Evolutionary conservation across 768 basidiomycete species (phyloP).

Genomic region (Amyloporia xantha): DNA sequence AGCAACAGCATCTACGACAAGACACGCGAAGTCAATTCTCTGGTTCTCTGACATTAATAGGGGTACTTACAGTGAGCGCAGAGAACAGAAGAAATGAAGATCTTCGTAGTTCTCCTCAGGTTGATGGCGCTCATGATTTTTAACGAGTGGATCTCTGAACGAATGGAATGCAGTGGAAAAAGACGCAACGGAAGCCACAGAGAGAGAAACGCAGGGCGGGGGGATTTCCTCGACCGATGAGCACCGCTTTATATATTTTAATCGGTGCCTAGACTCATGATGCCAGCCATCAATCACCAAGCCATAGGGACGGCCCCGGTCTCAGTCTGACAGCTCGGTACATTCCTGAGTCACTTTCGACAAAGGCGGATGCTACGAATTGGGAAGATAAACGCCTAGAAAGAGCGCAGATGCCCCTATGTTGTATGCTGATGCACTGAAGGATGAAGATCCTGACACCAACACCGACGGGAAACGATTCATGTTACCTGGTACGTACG

Average conservation of each 20-base stretch:
- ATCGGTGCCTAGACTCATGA: not conserved
- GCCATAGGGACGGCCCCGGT: too few relatives aligned
- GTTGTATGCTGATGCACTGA: too few relatives aligned
- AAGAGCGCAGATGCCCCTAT: too few relatives aligned
- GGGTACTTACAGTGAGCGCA: not conserved
- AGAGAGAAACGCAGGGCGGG: not conserved
- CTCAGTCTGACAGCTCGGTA: too few relatives aligned
- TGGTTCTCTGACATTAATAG: too few relatives aligned
- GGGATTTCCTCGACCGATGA: not conserved
- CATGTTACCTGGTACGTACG: too few relatives aligned
- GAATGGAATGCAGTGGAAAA: not conserved
- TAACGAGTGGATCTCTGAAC: not conserved
- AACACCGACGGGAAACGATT: too few relatives aligned
- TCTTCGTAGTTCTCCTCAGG: not conserved
- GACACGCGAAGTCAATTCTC: too few relatives aligned
- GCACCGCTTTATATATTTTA: not conserved
- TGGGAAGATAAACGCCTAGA: too few relatives aligned
- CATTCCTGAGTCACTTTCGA: too few relatives aligned
- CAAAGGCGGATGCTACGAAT: too few relatives aligned
- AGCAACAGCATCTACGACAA: constrained; percentile 21
- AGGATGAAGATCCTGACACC: too few relatives aligned
- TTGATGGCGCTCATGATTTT: not conserved
- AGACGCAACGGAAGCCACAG: not conserved
- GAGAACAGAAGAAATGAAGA: not conserved
- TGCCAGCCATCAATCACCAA: not conserved